phyloP scores from a whole-genome alignment of 2,329 filamentous ascomycete species.

The Elsinoe necatrix region DNA sequence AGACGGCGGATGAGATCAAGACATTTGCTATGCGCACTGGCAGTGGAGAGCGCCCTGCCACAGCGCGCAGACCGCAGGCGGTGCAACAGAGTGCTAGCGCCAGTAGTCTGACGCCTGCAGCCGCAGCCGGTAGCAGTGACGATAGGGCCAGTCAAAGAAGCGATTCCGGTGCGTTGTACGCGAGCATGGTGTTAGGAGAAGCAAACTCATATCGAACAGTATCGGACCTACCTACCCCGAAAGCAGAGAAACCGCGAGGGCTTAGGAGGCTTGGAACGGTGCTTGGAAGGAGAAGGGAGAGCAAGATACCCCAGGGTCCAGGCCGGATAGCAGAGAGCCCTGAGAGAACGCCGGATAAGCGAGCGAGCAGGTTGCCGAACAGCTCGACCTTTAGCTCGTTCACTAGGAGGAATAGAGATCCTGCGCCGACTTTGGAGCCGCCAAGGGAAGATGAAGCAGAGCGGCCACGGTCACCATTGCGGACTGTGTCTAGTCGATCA shows the following conservation, averaged over 20 bases:
- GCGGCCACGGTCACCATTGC: slow-evolving; percentile 26
- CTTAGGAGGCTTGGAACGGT: slow-evolving; percentile 57
- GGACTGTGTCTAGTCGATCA: slow-evolving; percentile 18
- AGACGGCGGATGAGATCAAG: slow-evolving; percentile 78
- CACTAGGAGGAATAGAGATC: slow-evolving; percentile 57
- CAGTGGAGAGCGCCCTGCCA: slow-evolving; percentile 27
- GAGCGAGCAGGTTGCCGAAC: slow-evolving; percentile 32
- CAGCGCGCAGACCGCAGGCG: slow-evolving; percentile 5
- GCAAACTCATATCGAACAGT: slow-evolving; percentile 20
- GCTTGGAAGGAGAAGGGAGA: slow-evolving; percentile 57
- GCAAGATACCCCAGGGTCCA: slow-evolving; percentile 37
- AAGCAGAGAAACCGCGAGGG: slow-evolving; percentile 37
- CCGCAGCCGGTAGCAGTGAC: slow-evolving; percentile 35
- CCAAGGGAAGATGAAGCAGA: slow-evolving; percentile 23
- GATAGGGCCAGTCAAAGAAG: slow-evolving; percentile 50
- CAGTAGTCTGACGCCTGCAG: slow-evolving; percentile 26
- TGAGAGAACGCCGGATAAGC: slow-evolving; percentile 43
- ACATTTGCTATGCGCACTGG: slow-evolving; percentile 50
- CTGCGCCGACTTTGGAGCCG: slow-evolving; percentile 36
- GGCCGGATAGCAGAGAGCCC: slow-evolving; percentile 35
- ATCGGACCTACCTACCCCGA: slow-evolving; percentile 19
- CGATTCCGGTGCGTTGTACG: slow-evolving; percentile 35
- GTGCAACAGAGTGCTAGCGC: slow-evolving; percentile 18
- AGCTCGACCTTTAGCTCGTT: slow-evolving; percentile 49
- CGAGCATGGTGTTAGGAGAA: slow-evolving; percentile 6